Conservation (phyloP, 1,284 basidiomycete genomes). For the Cryptococcus amylolentus region DNA sequence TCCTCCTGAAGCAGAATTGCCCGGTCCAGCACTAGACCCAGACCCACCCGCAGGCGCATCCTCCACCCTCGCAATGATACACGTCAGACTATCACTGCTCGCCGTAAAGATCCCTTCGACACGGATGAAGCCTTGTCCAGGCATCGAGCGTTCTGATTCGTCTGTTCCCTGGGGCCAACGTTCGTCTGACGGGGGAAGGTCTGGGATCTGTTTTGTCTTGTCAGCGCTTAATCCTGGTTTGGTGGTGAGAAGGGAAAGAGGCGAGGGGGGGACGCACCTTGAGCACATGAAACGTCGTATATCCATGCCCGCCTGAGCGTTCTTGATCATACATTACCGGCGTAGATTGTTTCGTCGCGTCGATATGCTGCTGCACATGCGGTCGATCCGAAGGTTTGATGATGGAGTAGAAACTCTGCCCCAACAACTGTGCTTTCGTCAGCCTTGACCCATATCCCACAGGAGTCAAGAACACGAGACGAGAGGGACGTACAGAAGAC, state of each 20-base stretch:
- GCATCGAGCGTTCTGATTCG: slow-evolving; percentile 31
- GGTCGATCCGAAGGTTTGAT: slow-evolving; percentile 33
- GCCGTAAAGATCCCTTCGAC: slow-evolving; percentile 45
- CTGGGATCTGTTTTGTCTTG: slow-evolving; percentile 25
- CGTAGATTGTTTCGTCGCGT: slow-evolving; percentile 35
- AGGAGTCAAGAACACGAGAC: not conserved
- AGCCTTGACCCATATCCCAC: not conserved
- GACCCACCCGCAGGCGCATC: too few relatives aligned
- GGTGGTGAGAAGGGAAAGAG: not conserved
- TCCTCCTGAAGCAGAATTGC: not conserved
- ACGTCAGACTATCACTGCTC: slow-evolving; percentile 35
- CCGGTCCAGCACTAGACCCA: too few relatives aligned
- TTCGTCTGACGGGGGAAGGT: slow-evolving; percentile 26
- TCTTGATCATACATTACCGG: slow-evolving; percentile 30
- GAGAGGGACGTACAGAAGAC: slow-evolving; percentile 18
- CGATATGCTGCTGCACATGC: slow-evolving; percentile 33
- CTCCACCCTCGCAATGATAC: slow-evolving; percentile 22
- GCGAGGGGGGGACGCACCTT: slow-evolving; percentile 19
- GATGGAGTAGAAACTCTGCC: slow-evolving; percentile 37
- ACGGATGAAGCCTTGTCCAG: slow-evolving; percentile 35
- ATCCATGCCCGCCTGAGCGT: slow-evolving; percentile 35
- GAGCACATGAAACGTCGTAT: slow-evolving; percentile 33
- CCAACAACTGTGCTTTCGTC: slow-evolving; percentile 18
- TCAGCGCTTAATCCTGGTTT: not conserved
- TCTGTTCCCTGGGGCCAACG: slow-evolving; percentile 34